Conservation (phyloP, 2,329 filamentous ascomycete genomes). For the Aspergillus felis region DNA sequence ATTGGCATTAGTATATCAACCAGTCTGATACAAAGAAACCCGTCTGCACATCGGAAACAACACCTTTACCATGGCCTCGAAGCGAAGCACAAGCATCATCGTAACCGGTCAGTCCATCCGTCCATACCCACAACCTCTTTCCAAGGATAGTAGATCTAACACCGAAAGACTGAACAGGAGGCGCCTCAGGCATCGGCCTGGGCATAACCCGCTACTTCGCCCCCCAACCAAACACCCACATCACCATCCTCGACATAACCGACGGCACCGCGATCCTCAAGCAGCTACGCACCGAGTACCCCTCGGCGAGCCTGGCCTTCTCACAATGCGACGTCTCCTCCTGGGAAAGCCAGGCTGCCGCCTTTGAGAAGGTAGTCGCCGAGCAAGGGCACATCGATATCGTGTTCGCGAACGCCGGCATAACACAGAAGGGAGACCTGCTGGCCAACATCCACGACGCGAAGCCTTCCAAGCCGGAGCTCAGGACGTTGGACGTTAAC, state of each 20-base stretch:
- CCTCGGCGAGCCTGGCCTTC: conserved; percentile 24
- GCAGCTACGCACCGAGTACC: conserved; percentile 22
- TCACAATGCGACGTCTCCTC: conserved; percentile 31
- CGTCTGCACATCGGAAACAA: not conserved
- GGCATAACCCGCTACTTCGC: conserved; percentile 32
- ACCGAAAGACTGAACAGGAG: conserved; percentile 18
- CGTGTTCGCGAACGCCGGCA: conserved; percentile 50
- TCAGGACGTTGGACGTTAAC: conserved; percentile 36
- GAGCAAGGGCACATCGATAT: conserved; percentile 41
- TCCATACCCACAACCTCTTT: not conserved
- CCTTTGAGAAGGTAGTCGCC: conserved; percentile 31
- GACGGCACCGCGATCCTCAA: conserved; percentile 19
- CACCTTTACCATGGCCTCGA: conserved; percentile 1
- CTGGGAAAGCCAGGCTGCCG: conserved; percentile 34
- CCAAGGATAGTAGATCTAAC: not conserved
- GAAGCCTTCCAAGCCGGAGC: conserved; percentile 32
- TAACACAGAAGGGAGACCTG: conserved; percentile 42
- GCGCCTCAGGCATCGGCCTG: conserved; percentile 36
- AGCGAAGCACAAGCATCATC: conserved; percentile 27
- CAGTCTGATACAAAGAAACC: not conserved
- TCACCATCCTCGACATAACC: conserved; percentile 34
- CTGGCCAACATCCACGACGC: conserved; percentile 27
- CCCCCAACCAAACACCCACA: conserved; percentile 24
- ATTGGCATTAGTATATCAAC: not conserved
- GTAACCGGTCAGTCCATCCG: conserved; percentile 21